A percentile compares a stretch with the other conserved stretches of the same genome.
Conservation (phyloP, 2,329 filamentous ascomycete species). For the Westerdykella ornata region DNA sequence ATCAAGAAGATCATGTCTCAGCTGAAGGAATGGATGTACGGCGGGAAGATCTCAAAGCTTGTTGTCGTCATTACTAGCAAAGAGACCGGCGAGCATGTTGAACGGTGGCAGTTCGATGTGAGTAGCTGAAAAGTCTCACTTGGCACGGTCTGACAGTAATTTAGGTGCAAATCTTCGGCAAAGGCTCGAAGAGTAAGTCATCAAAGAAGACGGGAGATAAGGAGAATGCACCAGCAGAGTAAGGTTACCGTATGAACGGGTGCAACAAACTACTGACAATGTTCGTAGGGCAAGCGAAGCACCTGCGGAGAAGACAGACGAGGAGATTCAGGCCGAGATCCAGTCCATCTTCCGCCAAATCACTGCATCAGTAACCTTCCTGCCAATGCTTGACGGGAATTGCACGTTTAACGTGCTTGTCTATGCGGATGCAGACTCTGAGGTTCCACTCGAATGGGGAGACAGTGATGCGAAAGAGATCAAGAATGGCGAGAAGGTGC, state of each 20-base stretch:
- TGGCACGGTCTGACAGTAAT: conserved; percentile 24
- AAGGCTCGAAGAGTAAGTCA: conserved; percentile 45
- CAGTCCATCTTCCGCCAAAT: conserved; percentile 97
- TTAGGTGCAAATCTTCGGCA: conserved; percentile 54
- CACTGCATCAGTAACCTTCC: conserved; percentile 92
- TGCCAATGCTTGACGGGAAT: conserved; percentile 86
- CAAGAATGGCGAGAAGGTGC: conserved; percentile 85
- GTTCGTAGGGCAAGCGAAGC: conserved; percentile 20
- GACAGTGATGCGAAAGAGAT: conserved; percentile 98
- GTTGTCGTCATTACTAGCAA: conserved; percentile 96
- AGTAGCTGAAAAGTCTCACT: conserved; percentile 31
- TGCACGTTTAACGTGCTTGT: conserved; percentile 99
- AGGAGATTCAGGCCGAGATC: conserved; percentile 92
- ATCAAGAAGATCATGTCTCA: conserved; percentile 99
- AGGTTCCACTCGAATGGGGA: conserved; percentile 96
- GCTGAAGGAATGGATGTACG: conserved; percentile 95
- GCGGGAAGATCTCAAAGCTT: conserved; percentile 93
- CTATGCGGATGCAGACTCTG: conserved; percentile 92
- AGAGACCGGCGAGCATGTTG: conserved; percentile 91
- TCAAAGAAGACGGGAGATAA: conserved; percentile 53
- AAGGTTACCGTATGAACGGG: conserved; percentile 19
- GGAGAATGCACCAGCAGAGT: conserved; percentile 60
- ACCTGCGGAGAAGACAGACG: conserved; percentile 70
- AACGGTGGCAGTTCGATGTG: conserved; percentile 97
- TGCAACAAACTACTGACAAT: conserved; percentile 22